These are phyloP conservation scores for Tolypocladium ovalisporum DNA, from an alignment of 2,329 filamentous ascomycete genomes.

Conservation along the genomic window DNA sequence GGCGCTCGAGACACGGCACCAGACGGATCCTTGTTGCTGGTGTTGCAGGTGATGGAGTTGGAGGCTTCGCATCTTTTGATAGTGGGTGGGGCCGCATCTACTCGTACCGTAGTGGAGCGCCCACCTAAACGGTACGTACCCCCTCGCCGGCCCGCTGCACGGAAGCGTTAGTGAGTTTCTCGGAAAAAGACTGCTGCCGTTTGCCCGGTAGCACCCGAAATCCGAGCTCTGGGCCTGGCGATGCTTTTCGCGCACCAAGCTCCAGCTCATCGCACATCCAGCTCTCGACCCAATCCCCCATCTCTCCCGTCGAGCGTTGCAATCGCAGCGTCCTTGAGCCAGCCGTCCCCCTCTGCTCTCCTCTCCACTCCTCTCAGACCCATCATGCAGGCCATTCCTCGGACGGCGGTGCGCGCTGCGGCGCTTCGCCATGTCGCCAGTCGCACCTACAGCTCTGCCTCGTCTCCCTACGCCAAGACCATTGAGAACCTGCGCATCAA, in stretches of 20 bases:
- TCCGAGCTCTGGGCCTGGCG: constrained; percentile 3
- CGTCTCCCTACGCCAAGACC: constrained; percentile 60
- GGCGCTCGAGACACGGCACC: not conserved
- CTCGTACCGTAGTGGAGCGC: not conserved
- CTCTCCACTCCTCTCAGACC: constrained; percentile 4
- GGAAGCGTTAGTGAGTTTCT: not conserved
- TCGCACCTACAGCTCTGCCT: constrained; percentile 61
- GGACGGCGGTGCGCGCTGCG: constrained; percentile 56
- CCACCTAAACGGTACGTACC: not conserved
- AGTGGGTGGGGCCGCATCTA: not conserved
- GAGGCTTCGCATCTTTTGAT: not conserved
- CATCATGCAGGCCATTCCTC: constrained; percentile 78
- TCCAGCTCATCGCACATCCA: constrained; percentile 7
- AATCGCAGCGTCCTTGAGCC: constrained; percentile 5
- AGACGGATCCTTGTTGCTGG: not conserved
- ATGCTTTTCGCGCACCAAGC: constrained; percentile 8
- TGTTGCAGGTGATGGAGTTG: no score
- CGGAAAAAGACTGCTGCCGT: constrained; percentile 14
- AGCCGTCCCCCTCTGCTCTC: constrained; percentile 1
- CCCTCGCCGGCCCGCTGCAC: not conserved
- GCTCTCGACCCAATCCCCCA: constrained; percentile 8
- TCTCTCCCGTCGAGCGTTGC: constrained; percentile 9
- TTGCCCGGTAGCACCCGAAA: constrained; percentile 11
- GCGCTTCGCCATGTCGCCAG: constrained; percentile 53
- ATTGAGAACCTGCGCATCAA: constrained; percentile 88